Evolutionary conservation across 306 rosid species (phyloP).

Genomic region (barrel medic (Medicago truncatula)): DNA sequence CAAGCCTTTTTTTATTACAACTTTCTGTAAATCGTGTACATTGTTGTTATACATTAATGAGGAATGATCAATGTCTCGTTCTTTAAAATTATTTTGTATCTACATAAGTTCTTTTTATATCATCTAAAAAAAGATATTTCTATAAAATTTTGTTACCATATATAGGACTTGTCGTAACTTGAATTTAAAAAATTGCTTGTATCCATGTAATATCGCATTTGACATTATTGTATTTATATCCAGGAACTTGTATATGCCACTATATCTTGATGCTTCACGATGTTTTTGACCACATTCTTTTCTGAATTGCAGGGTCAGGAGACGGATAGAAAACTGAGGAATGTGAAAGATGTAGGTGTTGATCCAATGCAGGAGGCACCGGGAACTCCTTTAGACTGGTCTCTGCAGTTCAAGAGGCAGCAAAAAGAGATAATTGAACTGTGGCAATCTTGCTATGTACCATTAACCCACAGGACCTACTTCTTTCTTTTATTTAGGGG

Average conservation of each 20-base stretch:
- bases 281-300: slow-evolving; percentile 29
- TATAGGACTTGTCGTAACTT: background rate
- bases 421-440: slow-evolving; percentile 78
- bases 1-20: no score
- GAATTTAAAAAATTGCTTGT: background rate
- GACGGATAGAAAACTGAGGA: slow-evolving; percentile 51
- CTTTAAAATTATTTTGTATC: background rate
- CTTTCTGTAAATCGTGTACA: no score
- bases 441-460: slow-evolving; percentile 88
- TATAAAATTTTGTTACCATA: background rate
- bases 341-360: slow-evolving; percentile 63
- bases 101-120: background rate
- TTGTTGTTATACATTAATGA: no score
- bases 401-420: slow-evolving; percentile 76
- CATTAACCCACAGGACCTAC: slow-evolving; percentile 94
- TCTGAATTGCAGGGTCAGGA: slow-evolving; percentile 57
- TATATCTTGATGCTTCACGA: background rate
- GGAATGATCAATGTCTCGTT: no score
- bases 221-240: background rate
- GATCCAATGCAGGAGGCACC: slow-evolving; percentile 67
- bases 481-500: slow-evolving; percentile 95
- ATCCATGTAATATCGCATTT: no score
- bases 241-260: background rate
- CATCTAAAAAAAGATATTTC: background rate
- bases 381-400: slow-evolving; percentile 73